Evolutionary conservation across 768 basidiomycete genomes (phyloP).

Genomic region (Wakefieldia striispora): DNA sequence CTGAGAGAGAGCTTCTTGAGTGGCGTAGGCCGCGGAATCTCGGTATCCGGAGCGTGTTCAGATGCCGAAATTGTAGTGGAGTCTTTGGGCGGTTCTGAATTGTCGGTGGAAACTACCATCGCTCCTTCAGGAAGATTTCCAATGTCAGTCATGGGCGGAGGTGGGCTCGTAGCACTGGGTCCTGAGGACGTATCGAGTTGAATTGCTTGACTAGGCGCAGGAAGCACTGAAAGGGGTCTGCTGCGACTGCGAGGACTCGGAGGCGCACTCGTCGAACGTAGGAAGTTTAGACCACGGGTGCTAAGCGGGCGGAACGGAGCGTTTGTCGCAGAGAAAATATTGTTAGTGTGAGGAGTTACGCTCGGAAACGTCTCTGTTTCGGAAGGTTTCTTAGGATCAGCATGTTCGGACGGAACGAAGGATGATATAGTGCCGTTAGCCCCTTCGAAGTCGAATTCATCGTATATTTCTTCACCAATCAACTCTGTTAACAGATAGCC

Average conservation of each 20-base stretch:
- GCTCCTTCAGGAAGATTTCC: neutral
- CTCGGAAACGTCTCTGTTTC: constrained; percentile 14
- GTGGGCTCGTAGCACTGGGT: neutral
- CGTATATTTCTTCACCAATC: constrained; percentile 91
- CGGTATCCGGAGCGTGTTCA: neutral
- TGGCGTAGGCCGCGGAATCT: neutral
- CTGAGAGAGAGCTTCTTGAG: constrained; percentile 19
- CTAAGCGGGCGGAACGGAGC: constrained; percentile 41
- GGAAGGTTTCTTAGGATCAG: constrained; percentile 33
- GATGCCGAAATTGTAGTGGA: neutral
- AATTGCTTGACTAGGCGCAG: constrained; percentile 4
- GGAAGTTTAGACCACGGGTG: constrained; percentile 47
- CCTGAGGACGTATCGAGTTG: neutral
- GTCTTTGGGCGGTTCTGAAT: constrained; percentile 1
- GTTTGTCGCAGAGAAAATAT: constrained; percentile 15
- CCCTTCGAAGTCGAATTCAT: constrained; percentile 84
- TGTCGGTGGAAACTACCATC: neutral
- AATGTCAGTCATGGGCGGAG: neutral
- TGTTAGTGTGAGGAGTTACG: constrained; percentile 3
- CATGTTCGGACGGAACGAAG: constrained; percentile 36
- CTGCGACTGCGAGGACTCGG: constrained; percentile 43
- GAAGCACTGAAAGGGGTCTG: constrained; percentile 3
- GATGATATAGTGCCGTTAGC: constrained; percentile 52
- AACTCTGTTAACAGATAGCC: constrained; percentile 51
- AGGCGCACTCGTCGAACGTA: constrained; percentile 58